Conservation (phyloP, 1,139 yeast genomes). For the Debaryomyces sp. region DNA sequence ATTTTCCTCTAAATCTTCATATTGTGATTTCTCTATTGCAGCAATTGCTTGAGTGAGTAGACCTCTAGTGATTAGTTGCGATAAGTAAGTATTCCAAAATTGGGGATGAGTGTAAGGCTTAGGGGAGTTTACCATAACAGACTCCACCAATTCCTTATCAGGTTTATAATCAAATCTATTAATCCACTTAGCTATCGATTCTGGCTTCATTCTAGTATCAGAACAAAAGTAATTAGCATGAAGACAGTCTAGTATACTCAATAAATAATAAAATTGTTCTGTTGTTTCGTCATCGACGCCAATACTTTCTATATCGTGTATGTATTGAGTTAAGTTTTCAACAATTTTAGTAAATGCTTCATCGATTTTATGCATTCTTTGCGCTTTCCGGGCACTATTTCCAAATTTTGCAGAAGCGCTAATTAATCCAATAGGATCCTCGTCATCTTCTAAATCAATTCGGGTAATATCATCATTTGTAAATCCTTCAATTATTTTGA, state of each 20-base stretch:
- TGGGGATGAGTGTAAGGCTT: slow-evolving; percentile 55
- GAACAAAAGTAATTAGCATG: slow-evolving; percentile 54
- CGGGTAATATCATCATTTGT: slow-evolving; percentile 21
- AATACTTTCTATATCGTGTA: slow-evolving; percentile 19
- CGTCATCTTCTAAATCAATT: slow-evolving; percentile 24
- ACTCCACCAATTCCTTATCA: slow-evolving; percentile 47
- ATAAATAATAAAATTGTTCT: slow-evolving; percentile 34
- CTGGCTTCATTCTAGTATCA: slow-evolving; percentile 46
- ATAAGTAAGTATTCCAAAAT: slow-evolving; percentile 66
- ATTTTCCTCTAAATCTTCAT: slow-evolving; percentile 33
- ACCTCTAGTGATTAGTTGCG: slow-evolving; percentile 65
- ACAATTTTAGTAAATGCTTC: slow-evolving; percentile 30
- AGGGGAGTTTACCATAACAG: slow-evolving; percentile 44
- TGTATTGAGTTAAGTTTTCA: slow-evolving; percentile 26
- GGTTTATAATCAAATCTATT: slow-evolving; percentile 69
- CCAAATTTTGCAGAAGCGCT: slow-evolving; percentile 21
- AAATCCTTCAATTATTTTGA: slow-evolving; percentile 37
- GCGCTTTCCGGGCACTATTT: slow-evolving; percentile 11
- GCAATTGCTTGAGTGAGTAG: slow-evolving; percentile 56
- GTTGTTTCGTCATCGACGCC: slow-evolving; percentile 20
- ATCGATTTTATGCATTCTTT: slow-evolving; percentile 22
- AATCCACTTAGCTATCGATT: slow-evolving; percentile 58
- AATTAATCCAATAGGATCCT: slow-evolving; percentile 39
- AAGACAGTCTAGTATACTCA: slow-evolving; percentile 59
- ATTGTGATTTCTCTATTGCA: slow-evolving; percentile 46